phyloP scores from a whole-genome alignment of 1,284 basidiomycete species.

The Flammula alnicola region DNA sequence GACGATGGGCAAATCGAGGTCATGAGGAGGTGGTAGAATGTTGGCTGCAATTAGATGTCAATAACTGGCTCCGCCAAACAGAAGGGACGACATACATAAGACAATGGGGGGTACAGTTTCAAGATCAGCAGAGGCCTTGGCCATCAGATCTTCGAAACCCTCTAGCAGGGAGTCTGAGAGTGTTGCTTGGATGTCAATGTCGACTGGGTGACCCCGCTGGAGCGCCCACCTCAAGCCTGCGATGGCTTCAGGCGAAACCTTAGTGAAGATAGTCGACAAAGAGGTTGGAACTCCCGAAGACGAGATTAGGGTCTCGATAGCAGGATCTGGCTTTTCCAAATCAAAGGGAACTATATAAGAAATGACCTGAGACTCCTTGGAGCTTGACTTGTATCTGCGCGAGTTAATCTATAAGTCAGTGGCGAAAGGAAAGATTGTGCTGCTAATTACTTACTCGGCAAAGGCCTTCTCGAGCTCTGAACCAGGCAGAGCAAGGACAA shows the following conservation, averaged over 20 bases:
- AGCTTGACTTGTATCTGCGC: slow-evolving; percentile 39
- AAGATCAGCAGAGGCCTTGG: slow-evolving; percentile 56
- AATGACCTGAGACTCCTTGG: slow-evolving; percentile 46
- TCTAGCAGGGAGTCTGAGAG: slow-evolving; percentile 70
- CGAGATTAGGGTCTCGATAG: slow-evolving; percentile 45
- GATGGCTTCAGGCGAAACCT: slow-evolving; percentile 49
- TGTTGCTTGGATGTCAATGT: slow-evolving; percentile 66
- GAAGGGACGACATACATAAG: slow-evolving; percentile 60
- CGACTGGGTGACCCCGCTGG: slow-evolving; percentile 61
- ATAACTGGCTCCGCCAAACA: slow-evolving; percentile 6
- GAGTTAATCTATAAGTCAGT: slow-evolving; percentile 2
- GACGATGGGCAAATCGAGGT: slow-evolving; percentile 70
- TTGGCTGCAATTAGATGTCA: slow-evolving; percentile 58
- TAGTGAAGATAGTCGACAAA: slow-evolving; percentile 59
- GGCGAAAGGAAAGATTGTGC: slow-evolving; percentile 9
- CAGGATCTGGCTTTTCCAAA: slow-evolving; percentile 49
- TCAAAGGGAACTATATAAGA: slow-evolving; percentile 62
- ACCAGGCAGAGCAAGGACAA: slow-evolving; percentile 56
- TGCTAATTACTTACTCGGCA: slow-evolving; percentile 36
- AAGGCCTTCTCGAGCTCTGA: slow-evolving; percentile 47
- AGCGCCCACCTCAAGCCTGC: slow-evolving; percentile 69
- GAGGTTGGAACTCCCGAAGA: slow-evolving; percentile 50
- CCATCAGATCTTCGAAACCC: slow-evolving; percentile 73
- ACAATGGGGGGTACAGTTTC: slow-evolving; percentile 63
- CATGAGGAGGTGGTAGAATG: slow-evolving; percentile 83